Evolutionary conservation across 2,329 filamentous ascomycete species (phyloP).

Genomic region (Incumbomyces lentus): DNA sequence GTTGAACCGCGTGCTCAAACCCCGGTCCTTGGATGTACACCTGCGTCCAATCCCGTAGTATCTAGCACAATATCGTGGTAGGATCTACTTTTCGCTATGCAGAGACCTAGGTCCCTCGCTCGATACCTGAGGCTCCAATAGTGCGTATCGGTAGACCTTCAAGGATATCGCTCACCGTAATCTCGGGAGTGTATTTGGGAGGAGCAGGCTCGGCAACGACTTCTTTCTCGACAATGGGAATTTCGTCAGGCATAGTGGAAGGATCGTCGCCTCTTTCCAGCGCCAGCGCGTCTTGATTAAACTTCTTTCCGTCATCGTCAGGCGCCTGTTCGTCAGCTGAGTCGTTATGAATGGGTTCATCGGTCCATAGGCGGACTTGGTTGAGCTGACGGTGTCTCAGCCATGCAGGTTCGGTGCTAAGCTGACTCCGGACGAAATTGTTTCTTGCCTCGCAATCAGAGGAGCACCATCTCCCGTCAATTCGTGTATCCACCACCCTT

Average conservation of each 20-base stretch:
- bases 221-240: slow-evolving; percentile 2
- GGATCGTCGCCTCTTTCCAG: slow-evolving; percentile 37
- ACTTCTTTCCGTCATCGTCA: slow-evolving; percentile 20
- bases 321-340: slow-evolving; percentile 29
- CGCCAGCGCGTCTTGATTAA: slow-evolving; percentile 40
- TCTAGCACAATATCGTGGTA: too few species aligned
- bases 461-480: slow-evolving; percentile 81
- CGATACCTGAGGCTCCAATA: too few species aligned
- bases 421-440: slow-evolving; percentile 78
- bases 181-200: not conserved
- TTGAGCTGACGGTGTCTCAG: slow-evolving; percentile 54
- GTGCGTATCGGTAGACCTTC: slow-evolving; percentile 3
- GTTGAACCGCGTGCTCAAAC: too few species aligned
- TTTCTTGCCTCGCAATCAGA: slow-evolving; percentile 66
- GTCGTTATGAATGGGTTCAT: slow-evolving; percentile 43
- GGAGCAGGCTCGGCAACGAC: not conserved
- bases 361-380: slow-evolving; percentile 47
- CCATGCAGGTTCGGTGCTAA: slow-evolving; percentile 78
- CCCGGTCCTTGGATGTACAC: too few species aligned
- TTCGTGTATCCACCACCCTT: slow-evolving; percentile 58
- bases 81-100: too few species aligned
- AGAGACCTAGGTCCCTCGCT: too few species aligned
- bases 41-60: too few species aligned
- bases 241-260: not conserved
- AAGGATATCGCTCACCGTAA: not conserved